A percentile compares a stretch with the other conserved stretches of the same genome.
These are phyloP conservation scores for Peziza echinospora DNA, from an alignment of 495 filamentous ascomycete genomes.

Conservation along the genomic window DNA sequence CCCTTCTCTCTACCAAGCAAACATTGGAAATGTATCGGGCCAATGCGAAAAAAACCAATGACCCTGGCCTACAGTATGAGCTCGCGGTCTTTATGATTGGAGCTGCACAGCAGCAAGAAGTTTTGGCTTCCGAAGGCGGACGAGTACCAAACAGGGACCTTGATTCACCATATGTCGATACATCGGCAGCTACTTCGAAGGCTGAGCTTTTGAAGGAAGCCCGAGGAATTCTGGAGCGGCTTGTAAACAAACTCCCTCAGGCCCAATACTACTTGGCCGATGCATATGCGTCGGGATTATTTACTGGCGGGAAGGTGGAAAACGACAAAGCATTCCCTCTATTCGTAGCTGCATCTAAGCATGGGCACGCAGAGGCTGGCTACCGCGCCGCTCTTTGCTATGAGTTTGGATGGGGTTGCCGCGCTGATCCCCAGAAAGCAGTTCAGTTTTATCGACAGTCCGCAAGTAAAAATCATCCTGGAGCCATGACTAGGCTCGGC, in stretches of 20 bases:
- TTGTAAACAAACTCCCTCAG: conserved; percentile 72
- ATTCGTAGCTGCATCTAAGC: conserved; percentile 85
- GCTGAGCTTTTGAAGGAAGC: conserved; percentile 67
- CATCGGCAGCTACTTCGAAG: conserved; percentile 23
- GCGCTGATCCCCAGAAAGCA: conserved; percentile 71
- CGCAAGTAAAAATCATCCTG: conserved; percentile 83
- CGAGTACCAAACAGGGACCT: conserved; percentile 11
- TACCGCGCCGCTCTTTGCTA: conserved; percentile 90
- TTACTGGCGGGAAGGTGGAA: conserved; percentile 80
- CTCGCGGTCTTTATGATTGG: conserved; percentile 88
- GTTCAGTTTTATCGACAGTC: conserved; percentile 80
- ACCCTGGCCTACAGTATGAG: conserved; percentile 71
- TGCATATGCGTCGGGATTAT: conserved; percentile 80
- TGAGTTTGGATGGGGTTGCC: conserved; percentile 92
- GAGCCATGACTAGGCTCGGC: conserved; percentile 79
- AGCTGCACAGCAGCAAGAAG: conserved; percentile 46
- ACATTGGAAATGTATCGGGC: conserved; percentile 93
- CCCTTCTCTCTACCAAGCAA: conserved; percentile 66
- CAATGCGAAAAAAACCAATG: conserved; percentile 90
- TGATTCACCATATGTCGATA: conserved; percentile 23
- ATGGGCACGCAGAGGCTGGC: conserved; percentile 87
- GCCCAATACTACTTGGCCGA: conserved; percentile 96
- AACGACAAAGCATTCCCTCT: conserved; percentile 75
- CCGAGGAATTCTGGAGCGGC: conserved; percentile 62
- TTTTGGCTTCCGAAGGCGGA: conserved; percentile 21